Percentiles rank a stretch among this genome's conserved stretches.
These are phyloP conservation scores for Phytopythium vexans DNA, from an alignment of 352 stramenopile genomes.

Conservation along the genomic window DNA sequence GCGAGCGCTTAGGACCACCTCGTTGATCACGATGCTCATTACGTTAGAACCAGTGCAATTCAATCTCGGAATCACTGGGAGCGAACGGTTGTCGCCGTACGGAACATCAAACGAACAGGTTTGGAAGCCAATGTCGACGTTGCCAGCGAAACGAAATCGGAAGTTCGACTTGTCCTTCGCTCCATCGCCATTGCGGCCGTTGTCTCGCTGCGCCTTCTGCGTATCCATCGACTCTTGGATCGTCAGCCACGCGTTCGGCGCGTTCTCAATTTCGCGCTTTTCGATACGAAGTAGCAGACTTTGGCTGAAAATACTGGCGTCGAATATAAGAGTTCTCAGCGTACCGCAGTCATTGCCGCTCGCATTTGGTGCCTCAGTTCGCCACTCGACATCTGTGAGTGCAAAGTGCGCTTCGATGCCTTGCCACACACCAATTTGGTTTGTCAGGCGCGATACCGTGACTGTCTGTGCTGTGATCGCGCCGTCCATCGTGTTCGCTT, in stretches of 20 bases:
- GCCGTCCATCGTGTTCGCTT: slow-evolving; percentile 37
- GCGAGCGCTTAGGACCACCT: slow-evolving; percentile 38
- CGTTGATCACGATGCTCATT: slow-evolving; percentile 24
- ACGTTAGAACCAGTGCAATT: slow-evolving; percentile 17
- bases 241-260: background rate
- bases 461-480: slow-evolving; percentile 15
- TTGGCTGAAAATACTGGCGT: slow-evolving; percentile 23
- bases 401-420: slow-evolving; percentile 35
- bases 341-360: background rate
- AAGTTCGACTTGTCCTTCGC: slow-evolving; percentile 19
- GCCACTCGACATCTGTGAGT: slow-evolving; percentile 44
- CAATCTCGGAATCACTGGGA: slow-evolving; percentile 3
- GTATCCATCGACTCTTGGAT: slow-evolving; percentile 6
- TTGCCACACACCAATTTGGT: slow-evolving; percentile 12
- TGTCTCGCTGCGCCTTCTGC: background rate
- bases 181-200: background rate
- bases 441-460: slow-evolving; percentile 4
- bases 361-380: background rate
- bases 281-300: slow-evolving; percentile 11
- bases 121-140: slow-evolving; percentile 46
- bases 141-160: slow-evolving; percentile 39
- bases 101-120: slow-evolving; percentile 27
- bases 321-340: slow-evolving; percentile 23
- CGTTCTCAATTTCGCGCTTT: background rate
- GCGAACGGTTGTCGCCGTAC: slow-evolving; percentile 20